phyloP scores from a whole-genome alignment of 2,329 filamentous ascomycete genomes.

The Diaporthe sp. region DNA sequence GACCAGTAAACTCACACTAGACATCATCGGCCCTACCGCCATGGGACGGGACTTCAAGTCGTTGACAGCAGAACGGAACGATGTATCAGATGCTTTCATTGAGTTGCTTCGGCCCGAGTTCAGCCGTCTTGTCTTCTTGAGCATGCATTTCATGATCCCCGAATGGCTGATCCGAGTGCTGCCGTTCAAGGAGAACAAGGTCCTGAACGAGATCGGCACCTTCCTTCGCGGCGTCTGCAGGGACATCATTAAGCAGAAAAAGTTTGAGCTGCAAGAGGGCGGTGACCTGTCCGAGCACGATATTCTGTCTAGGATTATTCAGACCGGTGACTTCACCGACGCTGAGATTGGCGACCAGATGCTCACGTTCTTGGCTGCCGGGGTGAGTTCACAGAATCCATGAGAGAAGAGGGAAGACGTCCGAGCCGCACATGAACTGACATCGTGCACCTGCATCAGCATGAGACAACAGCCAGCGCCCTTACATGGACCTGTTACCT shows the following conservation, averaged over 20 bases:
- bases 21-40: slow-evolving; percentile 36
- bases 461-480: slow-evolving; percentile 35
- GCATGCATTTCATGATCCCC: slow-evolving; percentile 36
- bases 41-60: slow-evolving; percentile 35
- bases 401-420: neutral
- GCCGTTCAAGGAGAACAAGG: slow-evolving; percentile 33
- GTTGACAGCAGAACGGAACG: slow-evolving; percentile 24
- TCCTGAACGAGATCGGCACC: slow-evolving; percentile 33
- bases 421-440: neutral
- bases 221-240: slow-evolving; percentile 32
- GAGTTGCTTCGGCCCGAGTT: slow-evolving; percentile 33
- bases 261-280: slow-evolving; percentile 21
- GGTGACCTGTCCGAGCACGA: slow-evolving; percentile 36
- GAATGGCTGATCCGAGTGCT: slow-evolving; percentile 33
- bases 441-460: neutral
- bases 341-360: slow-evolving; percentile 34
- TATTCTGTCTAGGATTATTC: slow-evolving; percentile 35
- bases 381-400: slow-evolving; percentile 11
- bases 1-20: slow-evolving; percentile 28
- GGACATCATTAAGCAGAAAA: slow-evolving; percentile 34
- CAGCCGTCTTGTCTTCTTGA: slow-evolving; percentile 31
- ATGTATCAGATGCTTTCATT: slow-evolving; percentile 34
- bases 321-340: slow-evolving; percentile 37
- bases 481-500: slow-evolving; percentile 37
- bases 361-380: slow-evolving; percentile 35